Conservation (phyloP, 148 eudicot genomes). For the Pharnaceum exiguum region DNA sequence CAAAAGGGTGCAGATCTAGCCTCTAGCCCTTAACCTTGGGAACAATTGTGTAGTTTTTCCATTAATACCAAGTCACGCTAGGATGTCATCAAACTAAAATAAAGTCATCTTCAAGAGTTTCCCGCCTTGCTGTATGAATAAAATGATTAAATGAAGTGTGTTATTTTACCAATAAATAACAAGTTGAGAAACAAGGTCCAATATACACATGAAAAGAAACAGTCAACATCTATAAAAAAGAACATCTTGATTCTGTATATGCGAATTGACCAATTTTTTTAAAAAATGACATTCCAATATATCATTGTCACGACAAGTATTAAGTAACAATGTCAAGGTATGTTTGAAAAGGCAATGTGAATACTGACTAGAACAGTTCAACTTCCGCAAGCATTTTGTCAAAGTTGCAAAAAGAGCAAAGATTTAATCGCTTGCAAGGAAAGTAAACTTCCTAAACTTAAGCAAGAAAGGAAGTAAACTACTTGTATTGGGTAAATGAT, state of each 20-base stretch:
- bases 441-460: slow-evolving; percentile 28
- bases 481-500: slow-evolving; percentile 1
- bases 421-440: slow-evolving; percentile 26
- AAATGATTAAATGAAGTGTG: no score
- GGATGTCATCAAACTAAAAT: no score
- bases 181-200: no score
- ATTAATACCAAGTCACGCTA: slow-evolving; percentile 1
- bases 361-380: neutral
- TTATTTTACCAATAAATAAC: no score
- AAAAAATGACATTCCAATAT: neutral
- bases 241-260: neutral
- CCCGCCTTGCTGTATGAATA: no score
- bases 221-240: no score
- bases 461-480: neutral
- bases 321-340: neutral
- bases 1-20: slow-evolving; percentile 10
- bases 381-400: no score
- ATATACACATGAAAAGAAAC: no score
- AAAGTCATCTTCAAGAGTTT: no score
- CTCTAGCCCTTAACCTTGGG: slow-evolving; percentile 12
- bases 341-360: neutral
- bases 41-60: neutral
- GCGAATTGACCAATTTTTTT: neutral
- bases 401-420: slow-evolving; percentile 8
- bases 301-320: no score